A percentile compares a stretch with the other conserved stretches of the same genome.
Conservation (phyloP, 805 yeast species). For the Saitoella complicata region DNA sequence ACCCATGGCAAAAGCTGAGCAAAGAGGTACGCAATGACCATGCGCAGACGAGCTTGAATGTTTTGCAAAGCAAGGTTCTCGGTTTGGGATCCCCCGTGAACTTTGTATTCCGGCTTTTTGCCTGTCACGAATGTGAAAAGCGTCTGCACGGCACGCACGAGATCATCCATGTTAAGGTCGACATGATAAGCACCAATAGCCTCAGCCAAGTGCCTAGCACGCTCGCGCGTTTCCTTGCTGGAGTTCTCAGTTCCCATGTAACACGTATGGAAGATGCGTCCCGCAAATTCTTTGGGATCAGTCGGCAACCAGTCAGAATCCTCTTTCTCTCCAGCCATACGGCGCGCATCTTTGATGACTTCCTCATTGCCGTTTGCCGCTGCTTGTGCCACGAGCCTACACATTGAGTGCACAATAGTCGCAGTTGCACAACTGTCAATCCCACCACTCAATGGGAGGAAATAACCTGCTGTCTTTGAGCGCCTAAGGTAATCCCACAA, state of each 20-base stretch:
- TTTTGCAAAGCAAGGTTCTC: constrained; percentile 92
- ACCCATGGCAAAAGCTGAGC: constrained; percentile 96
- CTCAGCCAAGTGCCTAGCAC: constrained; percentile 63
- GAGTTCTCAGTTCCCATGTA: constrained; percentile 96
- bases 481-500: constrained; percentile 94
- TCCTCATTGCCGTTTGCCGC: constrained; percentile 43
- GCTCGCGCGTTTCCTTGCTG: constrained; percentile 63
- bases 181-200: constrained; percentile 79
- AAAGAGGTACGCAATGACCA: constrained; percentile 86
- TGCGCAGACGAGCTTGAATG: constrained; percentile 88
- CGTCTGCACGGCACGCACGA: constrained; percentile 55
- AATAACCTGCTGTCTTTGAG: constrained; percentile 78
- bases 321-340: constrained; percentile 38
- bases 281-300: constrained; percentile 61
- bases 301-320: constrained; percentile 47
- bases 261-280: constrained; percentile 66
- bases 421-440: constrained; percentile 98
- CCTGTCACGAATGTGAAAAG: constrained; percentile 85
- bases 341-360: constrained; percentile 61
- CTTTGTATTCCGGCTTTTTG: constrained; percentile 69
- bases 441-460: constrained; percentile 91
- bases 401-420: constrained; percentile 86
- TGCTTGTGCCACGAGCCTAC: constrained; percentile 64
- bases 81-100: constrained; percentile 82
- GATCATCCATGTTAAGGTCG: constrained; percentile 78